Conservation (phyloP, 495 filamentous ascomycete genomes). For the Xylona heveae region DNA sequence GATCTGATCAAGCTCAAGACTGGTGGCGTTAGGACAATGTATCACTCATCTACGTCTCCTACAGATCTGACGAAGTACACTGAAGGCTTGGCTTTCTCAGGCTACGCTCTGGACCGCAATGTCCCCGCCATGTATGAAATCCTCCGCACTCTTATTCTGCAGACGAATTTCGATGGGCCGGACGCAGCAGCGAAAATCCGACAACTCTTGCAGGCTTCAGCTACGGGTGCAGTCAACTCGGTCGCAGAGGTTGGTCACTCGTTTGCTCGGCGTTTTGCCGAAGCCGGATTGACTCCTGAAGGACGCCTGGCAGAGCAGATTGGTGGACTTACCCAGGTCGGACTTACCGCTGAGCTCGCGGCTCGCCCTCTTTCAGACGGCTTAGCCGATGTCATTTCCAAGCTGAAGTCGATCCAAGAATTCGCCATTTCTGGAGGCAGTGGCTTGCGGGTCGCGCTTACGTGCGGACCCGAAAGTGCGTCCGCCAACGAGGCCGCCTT, state of each 20-base stretch:
- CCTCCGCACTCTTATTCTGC: slow-evolving; percentile 51
- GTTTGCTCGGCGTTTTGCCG: slow-evolving; percentile 64
- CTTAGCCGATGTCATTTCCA: slow-evolving; percentile 54
- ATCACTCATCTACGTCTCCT: slow-evolving; percentile 57
- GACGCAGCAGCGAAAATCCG: slow-evolving; percentile 62
- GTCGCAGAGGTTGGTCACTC: slow-evolving; percentile 74
- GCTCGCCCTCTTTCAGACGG: slow-evolving; percentile 31
- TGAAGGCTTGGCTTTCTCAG: slow-evolving; percentile 66
- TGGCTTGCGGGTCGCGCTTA: slow-evolving; percentile 58
- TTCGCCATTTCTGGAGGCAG: slow-evolving; percentile 41
- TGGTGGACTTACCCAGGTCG: slow-evolving; percentile 66
- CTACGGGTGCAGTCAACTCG: slow-evolving; percentile 76
- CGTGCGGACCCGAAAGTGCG: slow-evolving; percentile 53
- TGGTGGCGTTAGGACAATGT: slow-evolving; percentile 66
- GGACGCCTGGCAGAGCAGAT: slow-evolving; percentile 59
- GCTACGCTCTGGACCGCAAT: slow-evolving; percentile 74
- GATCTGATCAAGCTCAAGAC: slow-evolving; percentile 92
- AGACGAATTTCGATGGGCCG: slow-evolving; percentile 73
- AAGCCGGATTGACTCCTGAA: slow-evolving; percentile 52
- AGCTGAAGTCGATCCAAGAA: slow-evolving; percentile 70
- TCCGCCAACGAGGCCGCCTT: slow-evolving; percentile 51
- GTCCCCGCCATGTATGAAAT: slow-evolving; percentile 80
- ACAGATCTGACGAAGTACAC: slow-evolving; percentile 40
- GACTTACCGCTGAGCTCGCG: slow-evolving; percentile 55
- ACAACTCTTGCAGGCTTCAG: slow-evolving; percentile 63